These are phyloP conservation scores for Saraca asoca DNA, from an alignment of 331 rosid species.

Conservation along the genomic window DNA sequence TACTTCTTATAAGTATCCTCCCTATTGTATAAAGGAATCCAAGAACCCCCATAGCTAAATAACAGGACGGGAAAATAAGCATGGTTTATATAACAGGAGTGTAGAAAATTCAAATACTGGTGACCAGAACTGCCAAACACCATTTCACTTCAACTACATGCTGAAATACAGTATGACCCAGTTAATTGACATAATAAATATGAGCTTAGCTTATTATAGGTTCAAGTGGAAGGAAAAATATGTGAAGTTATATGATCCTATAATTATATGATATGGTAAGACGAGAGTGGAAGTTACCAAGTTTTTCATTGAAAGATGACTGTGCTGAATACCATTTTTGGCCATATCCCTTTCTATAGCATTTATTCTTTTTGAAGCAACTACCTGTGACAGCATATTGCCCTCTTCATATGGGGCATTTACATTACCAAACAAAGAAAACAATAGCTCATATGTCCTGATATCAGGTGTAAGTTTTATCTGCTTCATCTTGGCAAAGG, in stretches of 20 bases:
- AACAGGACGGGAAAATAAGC: not conserved
- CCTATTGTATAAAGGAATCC: not conserved
- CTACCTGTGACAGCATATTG: slow-evolving; percentile 59
- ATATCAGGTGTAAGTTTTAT: slow-evolving; percentile 61
- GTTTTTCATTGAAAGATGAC: slow-evolving; percentile 55
- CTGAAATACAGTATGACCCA: slow-evolving; percentile 8
- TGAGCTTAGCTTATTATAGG: no score
- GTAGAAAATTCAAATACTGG: slow-evolving; percentile 13
- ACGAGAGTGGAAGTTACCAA: slow-evolving; percentile 52
- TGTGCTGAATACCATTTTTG: slow-evolving; percentile 65
- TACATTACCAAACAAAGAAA: slow-evolving; percentile 74
- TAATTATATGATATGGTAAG: slow-evolving; percentile 17
- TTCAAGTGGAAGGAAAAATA: no score
- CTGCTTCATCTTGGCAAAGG: slow-evolving; percentile 73
- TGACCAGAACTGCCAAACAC: not conserved
- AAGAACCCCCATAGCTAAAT: not conserved
- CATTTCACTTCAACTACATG: slow-evolving; percentile 8
- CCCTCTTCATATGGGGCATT: slow-evolving; percentile 77
- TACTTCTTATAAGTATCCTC: slow-evolving; percentile 15
- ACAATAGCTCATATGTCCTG: slow-evolving; percentile 68
- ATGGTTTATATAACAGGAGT: slow-evolving; percentile 5
- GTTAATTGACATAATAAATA: not conserved
- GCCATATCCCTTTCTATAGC: slow-evolving; percentile 80
- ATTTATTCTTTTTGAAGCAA: slow-evolving; percentile 60
- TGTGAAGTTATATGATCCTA: not conserved